Percentiles rank a stretch among this genome's conserved stretches.
These are phyloP conservation scores for Saccharum hybrid DNA, from an alignment of 202 grass and related monocot genomes.

Conservation along the genomic window DNA sequence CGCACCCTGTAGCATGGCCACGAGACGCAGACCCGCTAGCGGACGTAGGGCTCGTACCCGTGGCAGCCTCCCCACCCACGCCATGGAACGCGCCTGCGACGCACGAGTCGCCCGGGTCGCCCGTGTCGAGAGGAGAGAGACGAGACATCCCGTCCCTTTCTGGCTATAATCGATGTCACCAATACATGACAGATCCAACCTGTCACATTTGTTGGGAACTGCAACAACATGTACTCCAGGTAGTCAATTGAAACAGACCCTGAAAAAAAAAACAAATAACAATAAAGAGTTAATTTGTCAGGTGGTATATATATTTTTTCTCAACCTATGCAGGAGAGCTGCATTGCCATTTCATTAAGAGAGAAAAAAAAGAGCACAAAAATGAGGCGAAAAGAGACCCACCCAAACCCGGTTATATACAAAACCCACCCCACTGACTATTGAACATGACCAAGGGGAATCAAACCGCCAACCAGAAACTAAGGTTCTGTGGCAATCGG, in stretches of 20 bases:
- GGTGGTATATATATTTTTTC: background rate
- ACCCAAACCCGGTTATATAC: background rate
- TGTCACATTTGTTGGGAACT: slow-evolving; percentile 95
- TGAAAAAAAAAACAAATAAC: slow-evolving; percentile 44
- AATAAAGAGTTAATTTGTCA: background rate
- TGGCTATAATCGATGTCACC: too few species aligned
- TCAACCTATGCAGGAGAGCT: background rate
- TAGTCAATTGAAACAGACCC: slow-evolving; percentile 91
- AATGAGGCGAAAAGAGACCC: background rate
- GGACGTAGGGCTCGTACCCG: too few species aligned
- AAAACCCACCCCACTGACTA: background rate
- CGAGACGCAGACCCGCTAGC: too few species aligned
- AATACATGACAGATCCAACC: slow-evolving; percentile 91
- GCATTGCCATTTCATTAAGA: background rate
- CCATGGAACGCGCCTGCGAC: too few species aligned
- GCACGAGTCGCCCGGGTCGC: too few species aligned
- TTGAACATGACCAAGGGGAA: background rate
- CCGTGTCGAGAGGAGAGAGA: too few species aligned
- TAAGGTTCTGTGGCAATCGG: background rate
- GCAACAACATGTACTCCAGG: slow-evolving; percentile 87
- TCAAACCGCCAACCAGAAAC: background rate
- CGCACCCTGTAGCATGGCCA: too few species aligned
- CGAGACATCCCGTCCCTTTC: too few species aligned
- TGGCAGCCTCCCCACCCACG: too few species aligned
- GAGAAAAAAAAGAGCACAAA: background rate